Evolutionary conservation across 1,284 basidiomycete genomes (phyloP).

Genomic region (Apiotrichum laibachii): DNA sequence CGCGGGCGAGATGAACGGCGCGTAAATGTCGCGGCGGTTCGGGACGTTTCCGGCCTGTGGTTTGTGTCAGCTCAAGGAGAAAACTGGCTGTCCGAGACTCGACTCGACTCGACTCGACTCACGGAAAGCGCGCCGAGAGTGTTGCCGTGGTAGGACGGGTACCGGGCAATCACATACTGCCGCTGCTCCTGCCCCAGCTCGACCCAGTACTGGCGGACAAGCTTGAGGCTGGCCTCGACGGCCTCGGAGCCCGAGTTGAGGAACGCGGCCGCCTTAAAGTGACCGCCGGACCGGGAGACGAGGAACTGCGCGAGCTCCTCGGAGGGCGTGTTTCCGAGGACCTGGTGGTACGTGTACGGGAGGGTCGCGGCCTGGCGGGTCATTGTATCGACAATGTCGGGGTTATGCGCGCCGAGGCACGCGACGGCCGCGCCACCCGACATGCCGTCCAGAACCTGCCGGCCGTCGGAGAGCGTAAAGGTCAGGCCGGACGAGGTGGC

Average conservation of each 20-base stretch:
- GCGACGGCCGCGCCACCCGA: conserved; percentile 75
- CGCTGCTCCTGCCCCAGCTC: conserved; percentile 68
- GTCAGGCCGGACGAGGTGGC: background rate
- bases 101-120: too few species aligned
- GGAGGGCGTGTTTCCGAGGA: conserved; percentile 17
- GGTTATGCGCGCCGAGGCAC: conserved; percentile 72
- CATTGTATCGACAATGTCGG: conserved; percentile 50
- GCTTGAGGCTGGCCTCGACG: conserved; percentile 35
- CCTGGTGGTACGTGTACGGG: conserved; percentile 33
- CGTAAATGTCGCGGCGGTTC: conserved; percentile 52
- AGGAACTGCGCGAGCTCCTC: conserved; percentile 30
- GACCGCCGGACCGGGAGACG: conserved; percentile 22
- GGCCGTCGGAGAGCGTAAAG: conserved; percentile 20
- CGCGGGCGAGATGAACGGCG: conserved; percentile 55
- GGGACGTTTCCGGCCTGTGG: conserved; percentile 26
- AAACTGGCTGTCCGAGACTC: too few species aligned
- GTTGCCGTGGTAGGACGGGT: conserved; percentile 80
- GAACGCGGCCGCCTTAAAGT: conserved; percentile 32
- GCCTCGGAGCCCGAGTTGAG: conserved; percentile 37
- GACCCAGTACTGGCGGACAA: conserved; percentile 48
- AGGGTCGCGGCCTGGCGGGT: conserved; percentile 26
- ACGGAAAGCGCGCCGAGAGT: conserved; percentile 57
- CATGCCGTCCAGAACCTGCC: conserved; percentile 30
- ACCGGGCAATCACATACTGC: conserved; percentile 72
- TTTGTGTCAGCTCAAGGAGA: background rate